Base-by-base conservation (phyloP, 495 filamentous ascomycete species). In the Podospora pseudopauciseta region DNA sequence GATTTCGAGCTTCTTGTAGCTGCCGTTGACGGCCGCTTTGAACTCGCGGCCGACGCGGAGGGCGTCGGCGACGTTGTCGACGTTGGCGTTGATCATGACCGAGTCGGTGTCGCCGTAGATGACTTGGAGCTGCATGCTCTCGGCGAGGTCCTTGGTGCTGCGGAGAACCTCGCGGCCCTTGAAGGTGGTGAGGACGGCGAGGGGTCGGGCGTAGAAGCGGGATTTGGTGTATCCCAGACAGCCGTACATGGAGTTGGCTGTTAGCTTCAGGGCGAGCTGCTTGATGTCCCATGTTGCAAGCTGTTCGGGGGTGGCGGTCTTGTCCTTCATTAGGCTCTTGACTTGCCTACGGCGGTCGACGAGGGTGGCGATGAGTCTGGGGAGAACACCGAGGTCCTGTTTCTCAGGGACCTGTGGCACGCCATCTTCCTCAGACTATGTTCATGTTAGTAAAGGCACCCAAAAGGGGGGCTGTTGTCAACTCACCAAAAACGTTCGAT, bases 61-160 rank as follows among this genome's bases (percentile, higher is more conserved):
- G 18, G 95, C 94, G 71, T 97, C 94, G 32, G 90, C 89, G 32
- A 98, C 91, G 65, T 91, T 97, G 75, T 97, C 92, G 62, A 92
- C 92, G 77, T 97, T 97, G 60, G 95, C 97, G 73, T 99, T 98
- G 80, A 99, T 97, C 95, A 99, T 99, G 80, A 99, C 95, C 26
- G 95, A 99, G 77, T 99, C 95, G 26, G 95, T 99, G 80, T 99
- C 95, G 80, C 95, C 95, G 75, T 99, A 99, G 67, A 99, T 97
- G 77, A 99, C 95, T 69, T 91, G 88, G 60, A 99, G 85, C 54
- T 90, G 87, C 62, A 90, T 93, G 66, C 87, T 91, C 77, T 98
- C 94, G 1, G 94, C 95, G 53, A 99, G 85, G 30, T 96, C 93
- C 79, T 97, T 98, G 65, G 95, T 99, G 74, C 91, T 94, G 65